These are phyloP conservation scores for Ehretia macrophylla DNA, from an alignment of 257 asterid genomes.

Conservation along the genomic window DNA sequence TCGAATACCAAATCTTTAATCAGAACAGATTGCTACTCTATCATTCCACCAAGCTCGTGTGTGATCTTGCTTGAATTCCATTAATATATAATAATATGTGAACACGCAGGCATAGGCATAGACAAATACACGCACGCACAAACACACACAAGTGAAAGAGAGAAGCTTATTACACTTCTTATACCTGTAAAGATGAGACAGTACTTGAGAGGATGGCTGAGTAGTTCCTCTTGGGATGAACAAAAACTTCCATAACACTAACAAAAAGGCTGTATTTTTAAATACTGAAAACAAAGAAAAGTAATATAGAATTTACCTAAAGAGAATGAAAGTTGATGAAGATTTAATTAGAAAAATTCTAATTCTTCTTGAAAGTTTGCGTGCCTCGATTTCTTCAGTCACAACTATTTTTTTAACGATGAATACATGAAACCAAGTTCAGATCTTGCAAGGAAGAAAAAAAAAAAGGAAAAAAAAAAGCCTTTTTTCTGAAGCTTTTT, in stretches of 20 bases:
- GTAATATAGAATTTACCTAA: not conserved
- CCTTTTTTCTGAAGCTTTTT: slow-evolving; percentile 9
- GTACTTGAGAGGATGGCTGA: no score
- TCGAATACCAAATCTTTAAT: no score
- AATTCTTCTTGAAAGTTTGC: slow-evolving; percentile 34
- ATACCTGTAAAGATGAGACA: no score
- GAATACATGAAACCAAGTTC: slow-evolving; percentile 6
- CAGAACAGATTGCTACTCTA: no score
- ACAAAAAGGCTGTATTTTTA: not conserved
- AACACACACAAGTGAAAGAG: no score
- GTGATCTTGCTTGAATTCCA: slow-evolving; percentile 56
- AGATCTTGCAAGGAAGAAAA: slow-evolving; percentile 34
- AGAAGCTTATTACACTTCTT: no score
- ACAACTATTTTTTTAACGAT: not conserved
- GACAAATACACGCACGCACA: no score
- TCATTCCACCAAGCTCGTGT: no score
- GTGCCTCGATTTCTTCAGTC: slow-evolving; percentile 75
- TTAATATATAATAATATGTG: slow-evolving; percentile 39
- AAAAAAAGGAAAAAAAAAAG: no score
- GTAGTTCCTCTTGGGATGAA: slow-evolving; percentile 11
- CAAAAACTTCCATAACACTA: not conserved
- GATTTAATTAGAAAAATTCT: slow-evolving; percentile 22
- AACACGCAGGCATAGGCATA: slow-evolving; percentile 17
- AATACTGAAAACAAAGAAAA: slow-evolving; percentile 11
- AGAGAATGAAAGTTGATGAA: slow-evolving; percentile 49